phyloP scores from a whole-genome alignment of 2,329 filamentous ascomycete species.

The Exutisphaerella laricina region DNA sequence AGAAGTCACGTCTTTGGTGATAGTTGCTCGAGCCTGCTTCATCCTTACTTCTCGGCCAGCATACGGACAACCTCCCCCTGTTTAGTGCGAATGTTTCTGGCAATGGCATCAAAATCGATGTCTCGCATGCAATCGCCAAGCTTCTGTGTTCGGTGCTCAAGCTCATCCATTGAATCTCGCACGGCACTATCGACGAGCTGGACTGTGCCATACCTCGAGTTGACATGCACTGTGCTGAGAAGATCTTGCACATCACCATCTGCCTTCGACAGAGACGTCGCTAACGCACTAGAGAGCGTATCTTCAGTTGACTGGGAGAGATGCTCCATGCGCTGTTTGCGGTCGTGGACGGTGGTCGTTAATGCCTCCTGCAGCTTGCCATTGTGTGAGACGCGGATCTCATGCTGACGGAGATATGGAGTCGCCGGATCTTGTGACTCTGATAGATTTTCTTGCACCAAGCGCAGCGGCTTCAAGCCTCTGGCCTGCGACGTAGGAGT shows the following conservation, averaged over 20 bases:
- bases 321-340: slow-evolving; percentile 32
- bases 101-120: slow-evolving; percentile 29
- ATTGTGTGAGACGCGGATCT: slow-evolving; percentile 22
- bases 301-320: slow-evolving; percentile 33
- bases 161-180: slow-evolving; percentile 30
- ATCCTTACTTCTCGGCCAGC: slow-evolving; percentile 6
- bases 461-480: slow-evolving; percentile 29
- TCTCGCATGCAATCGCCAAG: slow-evolving; percentile 35
- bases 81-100: slow-evolving; percentile 17
- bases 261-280: slow-evolving; percentile 34
- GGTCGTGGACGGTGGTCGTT: slow-evolving; percentile 29
- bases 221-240: slow-evolving; percentile 35
- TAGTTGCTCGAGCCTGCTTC: neutral
- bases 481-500: slow-evolving; percentile 8
- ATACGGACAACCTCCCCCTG: slow-evolving; percentile 15
- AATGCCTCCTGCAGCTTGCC: slow-evolving; percentile 25
- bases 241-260: slow-evolving; percentile 36
- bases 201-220: slow-evolving; percentile 23
- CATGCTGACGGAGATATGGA: slow-evolving; percentile 27
- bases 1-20: no score
- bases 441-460: slow-evolving; percentile 30
- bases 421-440: slow-evolving; percentile 28
- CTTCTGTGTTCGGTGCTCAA: slow-evolving; percentile 36
- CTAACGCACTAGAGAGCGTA: slow-evolving; percentile 32
- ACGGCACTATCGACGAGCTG: slow-evolving; percentile 22